These are phyloP conservation scores for Diaporthe australafricana DNA, from an alignment of 2,329 filamentous ascomycete genomes.

Conservation along the genomic window DNA sequence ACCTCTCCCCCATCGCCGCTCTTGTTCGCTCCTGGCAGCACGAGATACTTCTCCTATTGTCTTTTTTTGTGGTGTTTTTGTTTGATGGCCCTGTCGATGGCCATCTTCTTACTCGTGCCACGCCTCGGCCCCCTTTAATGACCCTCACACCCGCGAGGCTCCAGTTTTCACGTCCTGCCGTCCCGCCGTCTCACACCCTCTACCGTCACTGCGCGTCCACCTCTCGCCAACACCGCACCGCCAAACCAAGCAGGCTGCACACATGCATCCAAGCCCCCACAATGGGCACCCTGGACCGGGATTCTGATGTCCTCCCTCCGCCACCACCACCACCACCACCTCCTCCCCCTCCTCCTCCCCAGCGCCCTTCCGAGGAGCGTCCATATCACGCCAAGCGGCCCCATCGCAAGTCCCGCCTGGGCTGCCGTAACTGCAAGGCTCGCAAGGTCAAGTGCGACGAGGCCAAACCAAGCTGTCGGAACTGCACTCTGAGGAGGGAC, in stretches of 20 bases:
- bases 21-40: neutral
- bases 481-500: conserved; percentile 60
- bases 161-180: neutral
- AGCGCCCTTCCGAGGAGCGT: conserved; percentile 37
- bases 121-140: conserved; percentile 4
- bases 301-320: neutral
- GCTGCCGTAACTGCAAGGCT: conserved; percentile 66
- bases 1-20: neutral
- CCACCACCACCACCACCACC: conserved; percentile 7
- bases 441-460: conserved; percentile 69
- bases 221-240: neutral
- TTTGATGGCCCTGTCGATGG: neutral
- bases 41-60: no score
- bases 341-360: conserved; percentile 4
- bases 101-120: conserved; percentile 1
- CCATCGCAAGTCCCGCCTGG: conserved; percentile 65
- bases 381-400: conserved; percentile 62
- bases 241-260: neutral
- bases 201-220: neutral
- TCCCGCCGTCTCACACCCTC: neutral
- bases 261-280: conserved; percentile 17
- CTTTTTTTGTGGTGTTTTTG: no score
- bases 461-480: conserved; percentile 59
- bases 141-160: neutral
- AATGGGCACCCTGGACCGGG: conserved; percentile 31